phyloP scores from a whole-genome alignment of 2,329 filamentous ascomycete species.

The Chalaropsis ovoidea region DNA sequence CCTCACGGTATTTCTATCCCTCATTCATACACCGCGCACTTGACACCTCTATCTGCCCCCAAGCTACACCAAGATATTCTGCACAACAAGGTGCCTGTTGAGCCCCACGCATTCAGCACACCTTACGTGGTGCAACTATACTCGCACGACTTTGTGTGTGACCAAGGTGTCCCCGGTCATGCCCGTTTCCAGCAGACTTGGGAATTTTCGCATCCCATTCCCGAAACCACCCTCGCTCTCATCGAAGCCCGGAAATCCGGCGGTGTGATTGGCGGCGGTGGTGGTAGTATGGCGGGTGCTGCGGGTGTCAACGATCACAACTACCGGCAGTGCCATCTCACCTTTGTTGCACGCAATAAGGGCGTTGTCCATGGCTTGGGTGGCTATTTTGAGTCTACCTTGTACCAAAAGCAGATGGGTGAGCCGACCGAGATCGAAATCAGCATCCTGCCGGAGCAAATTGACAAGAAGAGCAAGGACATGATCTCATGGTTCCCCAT shows the following conservation, averaged over 20 bases:
- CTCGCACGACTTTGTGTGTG: constrained; percentile 75
- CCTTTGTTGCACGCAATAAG: constrained; percentile 65
- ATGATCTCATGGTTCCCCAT: constrained; percentile 99
- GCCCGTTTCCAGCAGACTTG: constrained; percentile 64
- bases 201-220: constrained; percentile 71
- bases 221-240: constrained; percentile 45
- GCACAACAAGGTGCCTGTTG: constrained; percentile 45
- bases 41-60: constrained; percentile 84
- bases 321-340: constrained; percentile 63
- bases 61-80: constrained; percentile 74
- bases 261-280: constrained; percentile 55
- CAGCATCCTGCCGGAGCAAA: constrained; percentile 83
- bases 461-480: constrained; percentile 83
- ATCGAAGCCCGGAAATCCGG: constrained; percentile 50
- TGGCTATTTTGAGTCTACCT: constrained; percentile 93
- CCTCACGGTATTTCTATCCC: constrained; percentile 87
- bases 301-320: constrained; percentile 88
- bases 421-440: constrained; percentile 59
- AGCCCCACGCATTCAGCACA: constrained; percentile 69
- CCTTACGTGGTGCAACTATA: constrained; percentile 93
- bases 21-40: constrained; percentile 80
- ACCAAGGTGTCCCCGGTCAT: constrained; percentile 45
- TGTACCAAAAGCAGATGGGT: constrained; percentile 51
- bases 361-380: constrained; percentile 84
- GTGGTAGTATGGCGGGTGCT: constrained; percentile 62